These are phyloP conservation scores for Spinellus fusiger DNA, from an alignment of 192 early-diverging fungal species.

Conservation along the genomic window DNA sequence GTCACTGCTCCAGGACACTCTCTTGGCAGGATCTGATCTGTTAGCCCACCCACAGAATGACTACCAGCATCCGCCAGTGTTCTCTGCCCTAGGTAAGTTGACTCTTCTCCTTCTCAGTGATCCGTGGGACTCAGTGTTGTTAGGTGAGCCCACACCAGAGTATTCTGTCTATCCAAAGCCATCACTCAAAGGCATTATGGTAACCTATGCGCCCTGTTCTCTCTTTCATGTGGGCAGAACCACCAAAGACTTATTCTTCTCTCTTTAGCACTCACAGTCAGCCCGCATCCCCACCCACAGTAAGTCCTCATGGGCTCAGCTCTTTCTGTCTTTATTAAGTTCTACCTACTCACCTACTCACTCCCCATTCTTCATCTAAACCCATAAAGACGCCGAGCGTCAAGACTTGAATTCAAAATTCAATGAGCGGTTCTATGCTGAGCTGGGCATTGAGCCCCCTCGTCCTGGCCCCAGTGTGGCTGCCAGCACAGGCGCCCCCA, in stretches of 20 bases:
- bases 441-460: constrained; percentile 11
- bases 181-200: neutral
- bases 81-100: too few species aligned
- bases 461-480: neutral
- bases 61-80: neutral
- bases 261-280: too few species aligned
- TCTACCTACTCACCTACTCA: neutral
- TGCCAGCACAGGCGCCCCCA: neutral
- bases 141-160: neutral
- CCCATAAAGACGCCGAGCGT: neutral
- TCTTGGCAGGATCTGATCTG: too few species aligned
- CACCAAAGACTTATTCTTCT: too few species aligned
- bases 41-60: neutral
- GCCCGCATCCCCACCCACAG: too few species aligned
- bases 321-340: too few species aligned
- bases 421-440: constrained; percentile 15
- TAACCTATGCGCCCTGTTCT: too few species aligned
- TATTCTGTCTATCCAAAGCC: neutral
- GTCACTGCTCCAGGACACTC: neutral
- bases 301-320: too few species aligned
- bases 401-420: neutral
- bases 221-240: too few species aligned
- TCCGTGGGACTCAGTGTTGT: too few species aligned
- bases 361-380: neutral
- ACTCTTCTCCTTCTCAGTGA: too few species aligned